A percentile compares a stretch with the other conserved stretches of the same genome.
Evolutionary conservation across 768 basidiomycete genomes (phyloP).

Genomic region (Holtermanniella nyarrowii): DNA sequence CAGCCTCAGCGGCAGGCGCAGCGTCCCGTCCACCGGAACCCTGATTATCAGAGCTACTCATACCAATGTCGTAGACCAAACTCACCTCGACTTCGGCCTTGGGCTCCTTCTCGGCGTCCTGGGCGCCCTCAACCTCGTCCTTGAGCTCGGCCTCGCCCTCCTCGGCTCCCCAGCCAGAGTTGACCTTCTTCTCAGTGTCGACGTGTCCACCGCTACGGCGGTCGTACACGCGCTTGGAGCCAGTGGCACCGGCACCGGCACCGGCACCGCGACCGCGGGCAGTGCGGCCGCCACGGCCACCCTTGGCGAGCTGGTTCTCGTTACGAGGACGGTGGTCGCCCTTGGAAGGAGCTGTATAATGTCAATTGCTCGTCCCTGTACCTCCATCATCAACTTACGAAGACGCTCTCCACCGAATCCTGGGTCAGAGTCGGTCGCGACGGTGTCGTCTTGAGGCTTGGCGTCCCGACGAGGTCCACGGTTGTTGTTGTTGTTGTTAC

Average conservation of each 20-base stretch:
- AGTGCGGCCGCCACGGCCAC: conserved; percentile 42
- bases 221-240: conserved; percentile 53
- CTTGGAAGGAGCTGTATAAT: conserved; percentile 17
- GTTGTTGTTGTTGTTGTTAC: conserved; percentile 27
- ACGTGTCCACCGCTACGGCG: conserved; percentile 46
- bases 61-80: neutral
- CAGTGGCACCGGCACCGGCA: conserved; percentile 42
- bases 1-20: conserved; percentile 19
- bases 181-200: conserved; percentile 89
- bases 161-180: conserved; percentile 90
- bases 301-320: conserved; percentile 39
- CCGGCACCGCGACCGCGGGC: conserved; percentile 46
- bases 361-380: neutral
- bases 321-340: conserved; percentile 28
- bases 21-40: conserved; percentile 7
- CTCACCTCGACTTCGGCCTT: conserved; percentile 51
- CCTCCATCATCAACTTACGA: conserved; percentile 13
- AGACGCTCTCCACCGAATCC: conserved; percentile 40
- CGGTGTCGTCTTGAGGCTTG: conserved; percentile 18
- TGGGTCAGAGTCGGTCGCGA: conserved; percentile 31
- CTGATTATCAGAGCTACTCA: neutral
- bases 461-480: too few relatives aligned
- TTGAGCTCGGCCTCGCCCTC: conserved; percentile 68
- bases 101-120: conserved; percentile 66
- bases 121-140: conserved; percentile 60